phyloP scores from a whole-genome alignment of 2,329 filamentous ascomycete species.

The Chaetomium strumarium region DNA sequence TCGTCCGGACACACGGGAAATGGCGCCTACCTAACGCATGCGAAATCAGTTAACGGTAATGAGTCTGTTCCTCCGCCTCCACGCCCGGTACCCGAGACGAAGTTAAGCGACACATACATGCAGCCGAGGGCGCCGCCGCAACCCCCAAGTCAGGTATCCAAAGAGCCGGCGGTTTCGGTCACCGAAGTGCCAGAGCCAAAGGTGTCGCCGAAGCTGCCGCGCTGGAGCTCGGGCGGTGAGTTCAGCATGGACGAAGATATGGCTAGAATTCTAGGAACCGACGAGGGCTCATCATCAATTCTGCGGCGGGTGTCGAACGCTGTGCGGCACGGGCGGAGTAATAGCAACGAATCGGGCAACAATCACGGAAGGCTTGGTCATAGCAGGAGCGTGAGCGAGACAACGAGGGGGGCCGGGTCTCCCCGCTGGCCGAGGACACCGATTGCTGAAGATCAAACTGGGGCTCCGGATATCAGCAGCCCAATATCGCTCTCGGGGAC shows the following conservation, averaged over 20 bases:
- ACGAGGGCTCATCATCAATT: slow-evolving; percentile 72
- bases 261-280: slow-evolving; percentile 75
- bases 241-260: slow-evolving; percentile 96
- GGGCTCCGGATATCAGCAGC: slow-evolving; percentile 60
- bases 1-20: slow-evolving; percentile 1
- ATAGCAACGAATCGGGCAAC: slow-evolving; percentile 60
- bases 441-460: slow-evolving; percentile 47
- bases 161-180: slow-evolving; percentile 43
- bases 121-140: slow-evolving; percentile 51
- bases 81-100: slow-evolving; percentile 35
- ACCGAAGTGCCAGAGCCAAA: slow-evolving; percentile 40
- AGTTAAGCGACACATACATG: slow-evolving; percentile 49
- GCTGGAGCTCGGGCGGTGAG: slow-evolving; percentile 74
- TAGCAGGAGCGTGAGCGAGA: slow-evolving; percentile 59
- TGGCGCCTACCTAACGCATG: slow-evolving; percentile 14
- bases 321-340: slow-evolving; percentile 85
- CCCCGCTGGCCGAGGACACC: slow-evolving; percentile 67
- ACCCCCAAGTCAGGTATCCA: slow-evolving; percentile 42
- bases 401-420: slow-evolving; percentile 57
- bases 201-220: slow-evolving; percentile 60
- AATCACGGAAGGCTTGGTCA: slow-evolving; percentile 43
- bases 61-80: slow-evolving; percentile 21
- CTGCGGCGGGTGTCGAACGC: slow-evolving; percentile 87
- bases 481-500: slow-evolving; percentile 58
- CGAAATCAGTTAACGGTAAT: slow-evolving; percentile 34